A percentile compares a stretch with the other conserved stretches of the same genome.
Evolutionary conservation across 2,329 filamentous ascomycete genomes (phyloP).

Genomic region (Akanthomyces muscarius): DNA sequence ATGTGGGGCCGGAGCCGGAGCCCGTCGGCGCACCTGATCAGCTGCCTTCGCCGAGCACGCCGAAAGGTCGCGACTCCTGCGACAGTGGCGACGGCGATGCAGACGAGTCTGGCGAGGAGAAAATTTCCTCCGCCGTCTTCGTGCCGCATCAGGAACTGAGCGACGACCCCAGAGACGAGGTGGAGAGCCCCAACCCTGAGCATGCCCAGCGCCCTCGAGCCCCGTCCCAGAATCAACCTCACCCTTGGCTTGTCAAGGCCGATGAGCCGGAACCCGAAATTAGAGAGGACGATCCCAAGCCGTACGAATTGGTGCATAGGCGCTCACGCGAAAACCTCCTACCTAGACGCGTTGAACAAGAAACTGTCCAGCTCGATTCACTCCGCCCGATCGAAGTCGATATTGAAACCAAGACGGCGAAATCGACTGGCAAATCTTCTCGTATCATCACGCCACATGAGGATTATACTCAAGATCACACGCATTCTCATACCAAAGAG

Average conservation of each 20-base stretch:
- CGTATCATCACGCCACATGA: constrained; percentile 40
- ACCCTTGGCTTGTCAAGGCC: constrained; percentile 57
- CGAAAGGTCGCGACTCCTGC: constrained; percentile 35
- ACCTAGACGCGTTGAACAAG: constrained; percentile 12
- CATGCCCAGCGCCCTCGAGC: constrained; percentile 47
- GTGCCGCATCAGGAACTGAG: constrained; percentile 65
- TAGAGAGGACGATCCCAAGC: constrained; percentile 25
- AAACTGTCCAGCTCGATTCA: constrained; percentile 24
- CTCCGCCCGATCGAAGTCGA: constrained; percentile 42
- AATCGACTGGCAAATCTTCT: constrained; percentile 29
- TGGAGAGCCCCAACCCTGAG: constrained; percentile 34
- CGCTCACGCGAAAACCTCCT: constrained; percentile 13
- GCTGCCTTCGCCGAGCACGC: constrained; percentile 35
- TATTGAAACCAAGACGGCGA: constrained; percentile 34
- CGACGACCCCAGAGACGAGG: constrained; percentile 29
- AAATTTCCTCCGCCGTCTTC: constrained; percentile 83
- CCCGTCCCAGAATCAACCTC: constrained; percentile 34
- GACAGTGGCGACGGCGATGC: constrained; percentile 39
- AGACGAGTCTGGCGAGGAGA: constrained; percentile 70
- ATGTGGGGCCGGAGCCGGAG: constrained; percentile 10
- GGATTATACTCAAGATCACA: constrained; percentile 49
- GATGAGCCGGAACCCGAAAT: constrained; percentile 43
- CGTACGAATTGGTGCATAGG: constrained; percentile 11
- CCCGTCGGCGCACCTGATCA: neutral
- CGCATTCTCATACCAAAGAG: constrained; percentile 45